These are phyloP conservation scores for Cryphonectria japonica DNA, from an alignment of 2,329 filamentous ascomycete species.

Conservation along the genomic window DNA sequence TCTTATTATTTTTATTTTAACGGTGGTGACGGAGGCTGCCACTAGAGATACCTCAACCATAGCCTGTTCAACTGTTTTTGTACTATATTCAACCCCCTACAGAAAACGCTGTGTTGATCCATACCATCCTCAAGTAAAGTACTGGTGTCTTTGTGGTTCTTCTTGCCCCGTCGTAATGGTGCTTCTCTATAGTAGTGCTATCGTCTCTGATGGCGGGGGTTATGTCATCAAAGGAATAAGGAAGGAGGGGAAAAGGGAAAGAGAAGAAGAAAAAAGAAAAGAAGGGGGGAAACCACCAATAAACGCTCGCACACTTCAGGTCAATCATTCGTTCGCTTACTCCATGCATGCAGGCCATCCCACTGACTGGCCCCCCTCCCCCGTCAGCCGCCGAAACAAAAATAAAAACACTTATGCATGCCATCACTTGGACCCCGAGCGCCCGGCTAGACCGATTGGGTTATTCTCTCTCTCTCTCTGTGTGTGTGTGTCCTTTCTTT, in stretches of 20 bases:
- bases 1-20: slow-evolving; percentile 11
- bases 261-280: neutral
- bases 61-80: slow-evolving; percentile 31
- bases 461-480: neutral
- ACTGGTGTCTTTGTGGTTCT: neutral
- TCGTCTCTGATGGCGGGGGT: neutral
- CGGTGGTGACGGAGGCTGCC: slow-evolving; percentile 28
- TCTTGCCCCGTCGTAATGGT: neutral
- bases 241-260: neutral
- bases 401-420: neutral
- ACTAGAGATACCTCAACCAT: slow-evolving; percentile 31
- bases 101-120: slow-evolving; percentile 17
- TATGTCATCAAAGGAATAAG: neutral
- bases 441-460: neutral
- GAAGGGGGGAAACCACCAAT: too few species aligned
- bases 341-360: neutral
- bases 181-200: neutral
- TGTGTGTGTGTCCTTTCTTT: neutral
- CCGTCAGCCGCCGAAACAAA: neutral
- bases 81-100: slow-evolving; percentile 27
- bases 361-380: neutral
- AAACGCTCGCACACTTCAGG: too few species aligned
- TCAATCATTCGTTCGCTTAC: neutral
- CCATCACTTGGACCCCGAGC: neutral
- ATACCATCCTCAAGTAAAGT: neutral